Base-by-base conservation (phyloP, 495 filamentous ascomycete genomes). In the Talaromyces borbonicus region DNA sequence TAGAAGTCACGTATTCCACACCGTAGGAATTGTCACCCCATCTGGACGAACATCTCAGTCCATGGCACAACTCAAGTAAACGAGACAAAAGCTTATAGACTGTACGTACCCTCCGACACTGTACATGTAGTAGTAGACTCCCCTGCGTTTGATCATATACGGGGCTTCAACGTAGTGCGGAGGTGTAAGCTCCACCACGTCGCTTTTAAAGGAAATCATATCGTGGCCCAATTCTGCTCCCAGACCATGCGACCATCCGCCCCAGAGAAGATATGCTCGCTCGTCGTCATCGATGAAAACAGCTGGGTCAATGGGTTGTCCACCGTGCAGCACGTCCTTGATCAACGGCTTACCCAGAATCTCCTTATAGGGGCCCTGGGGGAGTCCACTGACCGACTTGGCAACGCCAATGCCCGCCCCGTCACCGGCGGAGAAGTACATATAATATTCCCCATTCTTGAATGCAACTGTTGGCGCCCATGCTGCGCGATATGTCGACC, bases 361-460 rank as follows among this genome's bases (percentile, higher is more conserved):
- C 33, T 73, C 68, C 16, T 51, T 50, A 33, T 65, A 73, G 5
- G 70, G 70, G 0, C 70, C 70, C 27, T 60, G 55, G 9, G 70
- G 68, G 16, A 39, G 52, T 14, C 64, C 56, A 12, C 63, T 57
- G 2, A 56, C 45, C 7, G 59, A 62, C 26, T 39, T 48, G 2
- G 59, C 70, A 12, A 73, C 70, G 18, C 68, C 68, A 29, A 73
- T 69, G n/a, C 67, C 67, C 4, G 66, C 65, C 3, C 65, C 63
- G 43, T 71, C 68, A 18, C 69, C 68, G 20, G 67, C 66, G 22
- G 60, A 62, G 46, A 73, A 73, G 53, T 73, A 73, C 45, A 73
- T 57, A 50, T 59, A 73, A 49, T 71, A 73, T 24, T 59, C 59
- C 11, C 60, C 62, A 36, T 66, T 49, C 2, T 59, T 53, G 11